A percentile compares a stretch with the other conserved stretches of the same genome.
phyloP scores from a whole-genome alignment of 2,329 filamentous ascomycete genomes.

The Alternaria solani region DNA sequence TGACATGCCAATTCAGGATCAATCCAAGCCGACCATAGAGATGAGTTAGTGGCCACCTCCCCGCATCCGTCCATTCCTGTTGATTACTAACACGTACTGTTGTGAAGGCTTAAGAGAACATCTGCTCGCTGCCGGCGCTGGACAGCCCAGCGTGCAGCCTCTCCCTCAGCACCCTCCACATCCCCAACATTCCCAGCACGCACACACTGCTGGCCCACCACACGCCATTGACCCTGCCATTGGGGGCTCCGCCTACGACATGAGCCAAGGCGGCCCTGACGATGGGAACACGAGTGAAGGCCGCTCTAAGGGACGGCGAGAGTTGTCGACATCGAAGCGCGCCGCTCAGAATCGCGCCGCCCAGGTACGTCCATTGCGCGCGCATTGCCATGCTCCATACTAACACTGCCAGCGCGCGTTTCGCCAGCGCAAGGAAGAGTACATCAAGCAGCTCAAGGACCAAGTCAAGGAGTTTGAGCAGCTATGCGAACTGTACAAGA shows the following conservation, averaged over 20 bases:
- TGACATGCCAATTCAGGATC: constrained; percentile 43
- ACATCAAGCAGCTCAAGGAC: constrained; percentile 97
- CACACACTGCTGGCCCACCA: constrained; percentile 55
- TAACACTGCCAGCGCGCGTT: constrained; percentile 78
- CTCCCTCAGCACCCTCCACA: constrained; percentile 40
- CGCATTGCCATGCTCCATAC: constrained; percentile 21
- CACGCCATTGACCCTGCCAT: constrained; percentile 68
- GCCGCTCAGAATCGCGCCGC: constrained; percentile 96
- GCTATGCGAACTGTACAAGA: constrained; percentile 79
- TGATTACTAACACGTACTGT: constrained; percentile 44
- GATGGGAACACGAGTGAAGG: constrained; percentile 58
- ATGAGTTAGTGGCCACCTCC: constrained; percentile 49
- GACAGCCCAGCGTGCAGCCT: constrained; percentile 49
- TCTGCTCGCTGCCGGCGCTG: constrained; percentile 63
- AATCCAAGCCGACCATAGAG: constrained; percentile 51
- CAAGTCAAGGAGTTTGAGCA: constrained; percentile 83
- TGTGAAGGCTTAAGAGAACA: constrained; percentile 68
- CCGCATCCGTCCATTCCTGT: constrained; percentile 14
- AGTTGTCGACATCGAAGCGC: constrained; percentile 93
- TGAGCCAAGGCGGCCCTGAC: constrained; percentile 57
- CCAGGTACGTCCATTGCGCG: constrained; percentile 68
- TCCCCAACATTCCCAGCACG: constrained; percentile 31
- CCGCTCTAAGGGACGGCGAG: constrained; percentile 74
- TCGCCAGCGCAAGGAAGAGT: constrained; percentile 95
- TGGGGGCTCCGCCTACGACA: constrained; percentile 58